Base-by-base conservation (phyloP, 257 asterid genomes). In the Lycium barbarum region DNA sequence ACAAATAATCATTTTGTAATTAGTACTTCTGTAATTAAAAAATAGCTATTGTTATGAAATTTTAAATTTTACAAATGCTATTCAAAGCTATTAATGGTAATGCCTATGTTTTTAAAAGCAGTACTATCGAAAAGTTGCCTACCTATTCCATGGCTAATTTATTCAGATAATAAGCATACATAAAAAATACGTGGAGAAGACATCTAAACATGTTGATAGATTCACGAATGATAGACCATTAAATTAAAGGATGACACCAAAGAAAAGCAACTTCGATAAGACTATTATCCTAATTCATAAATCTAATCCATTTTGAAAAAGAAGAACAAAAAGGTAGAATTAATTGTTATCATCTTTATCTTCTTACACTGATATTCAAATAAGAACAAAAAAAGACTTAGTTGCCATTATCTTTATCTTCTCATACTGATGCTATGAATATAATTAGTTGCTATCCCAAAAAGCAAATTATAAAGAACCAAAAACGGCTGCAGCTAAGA, bases 241-340 rank as follows among this genome's bases (percentile, higher is more conserved):
- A 26, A 65, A 65, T 65, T 76, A 51, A 51, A 51, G 63, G 58
- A 33, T 76, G 63, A 51, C 63, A 49, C 4, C 13, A 7, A 76
- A 26, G 45, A 3, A 51, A 51, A 45, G 22, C 47, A 49, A 76
- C n/a, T 51, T 76, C 6, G 4, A 76, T 76, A 26, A 76, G 82
- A 26, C 2, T 22, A 76, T 51, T 76, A 49, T 76, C 63, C 26
- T 76, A 26, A 76, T 51, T 76, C 4, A 49, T 76, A 22, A 76
- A 22, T 51, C 63, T 51, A 51, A 76, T 76, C 81, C 63, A 76
- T 76, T 22, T 26, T 2, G n/a, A 72, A 20, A 49, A 63, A 63
- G 40, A 63, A 22, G n/a, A 65, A 26, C 4, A 65, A 65, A 61
- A 65, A 51, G 54, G 79, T 15, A 38, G 15, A 15, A 38, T 38